Evolutionary conservation across 2,329 filamentous ascomycete genomes (phyloP), one percentile per base, ranked within the genome.

Genomic region (Fusarium caatingaense): DNA sequence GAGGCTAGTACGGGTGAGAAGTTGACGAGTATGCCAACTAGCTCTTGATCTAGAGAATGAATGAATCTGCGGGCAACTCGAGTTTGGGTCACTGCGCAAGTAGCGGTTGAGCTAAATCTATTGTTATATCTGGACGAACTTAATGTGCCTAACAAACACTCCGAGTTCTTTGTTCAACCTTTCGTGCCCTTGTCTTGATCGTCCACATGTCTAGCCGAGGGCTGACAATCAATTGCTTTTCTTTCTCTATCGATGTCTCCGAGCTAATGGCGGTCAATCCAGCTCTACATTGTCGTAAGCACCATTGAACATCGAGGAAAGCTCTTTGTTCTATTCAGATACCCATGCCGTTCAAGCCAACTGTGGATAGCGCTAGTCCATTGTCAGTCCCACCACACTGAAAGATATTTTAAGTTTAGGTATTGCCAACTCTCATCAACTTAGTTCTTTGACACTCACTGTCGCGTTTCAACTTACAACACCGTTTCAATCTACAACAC

Each of bases 1-100:
- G 67, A 69, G 2, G 66, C 61, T 5, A 66, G 48, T 12, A 62
- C 66, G 0, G 66, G 66, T 2, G 49, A 69, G 42, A 69, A 69
- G 41, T 27, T 66, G 18, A 69, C 67, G 8, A 63, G 66, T 8
- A 69, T 69, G 62, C 63, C 48, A 15, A 66, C 60, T 0, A 64
- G 34, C 8, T 50, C 40, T 15, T 64, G 34, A 59, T n/a, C 5
- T 48, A 49, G 13, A 37, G 4, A 56, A 27, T 27, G 18, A 37
- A n/a, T n/a, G 18, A 37, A 37, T 12, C 18, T n/a, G 34, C 12
- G 34, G 18, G 18, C 12, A 20, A 20, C 4, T 18, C 12, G 12
- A 25, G 28, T 23, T 16, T 10, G 7, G 23, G 18, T 9, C 18
- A 27, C 5, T 27, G 5, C 23, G 18, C 11, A 8, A 3, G 32